Base-by-base conservation (phyloP, 495 filamentous ascomycete species). In the Aeminium ludgeri region DNA sequence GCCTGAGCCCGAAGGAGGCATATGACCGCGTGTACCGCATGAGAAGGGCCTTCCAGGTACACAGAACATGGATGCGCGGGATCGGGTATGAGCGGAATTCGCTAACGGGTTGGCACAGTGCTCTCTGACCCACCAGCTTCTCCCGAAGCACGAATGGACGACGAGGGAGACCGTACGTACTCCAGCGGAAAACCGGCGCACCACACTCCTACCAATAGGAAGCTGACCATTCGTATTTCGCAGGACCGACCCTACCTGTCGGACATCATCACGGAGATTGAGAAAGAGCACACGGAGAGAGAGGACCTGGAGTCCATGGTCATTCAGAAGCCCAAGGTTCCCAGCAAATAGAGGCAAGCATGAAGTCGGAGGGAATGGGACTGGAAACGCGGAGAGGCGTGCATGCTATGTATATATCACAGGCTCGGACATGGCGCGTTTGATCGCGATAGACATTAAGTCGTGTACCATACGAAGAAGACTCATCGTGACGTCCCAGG, bases 21-120 rank as follows among this genome's bases (percentile, higher is more conserved):
- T 96, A 96, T 65, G 89, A 97, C 69, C 87, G 89, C 63, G 75
- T 95, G 57, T 96, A 81, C 76, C 85, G 89, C 55, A 74, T 96
- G 60, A 80, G 89, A 60, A 76, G 89, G 60, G 91, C 89, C 52
- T 80, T 87, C 66, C 89, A 96, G 76, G 80, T 86, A 62, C 32
- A 64, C 30, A 27, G n/a, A 30, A 42, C 20, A 28, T 28, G n/a
- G 34, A 27, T 28, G 16, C 18, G 37, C 23, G 10, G 17, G 45
- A 10, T 0, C 10, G 6, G 25, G 34, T n/a, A 16, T 10, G 16
- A 13, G 11, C n/a, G 28, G 40, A 39, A 12, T 6, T 3, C 12
- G 36, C 34, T 36, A 20, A 36, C 34, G 12, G 34, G 18, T 15
- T 20, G n/a, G 6, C 20, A 52, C 56, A 82, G 80, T 79, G 71